Base-by-base conservation (phyloP, 148 eudicot genomes). In the Amaranthus palmeri region DNA sequence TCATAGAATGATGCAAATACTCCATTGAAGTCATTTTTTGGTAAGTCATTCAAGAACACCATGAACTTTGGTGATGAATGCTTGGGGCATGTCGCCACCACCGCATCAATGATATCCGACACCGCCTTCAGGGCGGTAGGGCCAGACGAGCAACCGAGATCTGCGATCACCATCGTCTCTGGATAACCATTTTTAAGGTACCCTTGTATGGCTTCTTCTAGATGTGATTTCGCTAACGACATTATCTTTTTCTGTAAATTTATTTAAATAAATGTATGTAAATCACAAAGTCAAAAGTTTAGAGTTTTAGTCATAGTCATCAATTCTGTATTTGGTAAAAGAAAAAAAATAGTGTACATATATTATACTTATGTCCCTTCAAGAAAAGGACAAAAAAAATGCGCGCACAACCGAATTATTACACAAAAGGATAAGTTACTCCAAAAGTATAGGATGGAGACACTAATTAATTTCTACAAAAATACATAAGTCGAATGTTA, bases 81-180 rank as follows among this genome's bases (percentile, higher is more conserved):
- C 5, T 15, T 10, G 2, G 25, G 3, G 17, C 76, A 60, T 0
- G 57, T 74, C 4, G 49, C 51, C 9, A 17, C 40, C 0, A 85
- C 69, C 1, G 42, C 58, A 13, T 82, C 77, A 12, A 85, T 65
- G 12, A 87, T 74, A 13, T 70, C 60, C 0, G 81, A 70, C 15
- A 81, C 45, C 12, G 74, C 68, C 7, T 69, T 66, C 18, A 85
- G 59, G 36, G 89, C 58, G 74, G 83, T 89, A 8, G 89, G 86
- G 0, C 91, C 91, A 4, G 91, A 84, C 4, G 89, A 82, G 70
- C 95, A 89, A 0, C 95, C 95, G 12, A 89, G 66, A 42, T 89
- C 95, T 0, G 89, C 91, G 17, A 89, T 71, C 3, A 79, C 84
- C 59, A 89, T 54, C 65, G 80, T 78, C 2, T 71, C 59, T 4